Conservation (phyloP, 345 rosid genomes). For the Gossypium mustelinum region DNA sequence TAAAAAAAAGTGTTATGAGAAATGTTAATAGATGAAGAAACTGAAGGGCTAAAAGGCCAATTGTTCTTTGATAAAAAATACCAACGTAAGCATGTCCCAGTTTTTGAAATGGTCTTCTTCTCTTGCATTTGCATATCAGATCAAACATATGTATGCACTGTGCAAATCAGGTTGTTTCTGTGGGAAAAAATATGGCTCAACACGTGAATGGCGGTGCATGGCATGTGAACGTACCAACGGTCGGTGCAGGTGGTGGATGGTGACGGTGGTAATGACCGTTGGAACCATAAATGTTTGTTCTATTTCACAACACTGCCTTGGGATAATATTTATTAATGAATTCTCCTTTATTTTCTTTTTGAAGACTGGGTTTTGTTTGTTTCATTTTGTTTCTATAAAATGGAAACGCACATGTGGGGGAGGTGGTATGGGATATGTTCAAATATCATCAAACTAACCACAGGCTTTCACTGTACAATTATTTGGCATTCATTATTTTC, state of each 20-base stretch:
- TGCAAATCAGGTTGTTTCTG: slow-evolving; percentile 1
- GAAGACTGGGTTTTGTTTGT: not conserved
- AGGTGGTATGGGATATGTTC: not conserved
- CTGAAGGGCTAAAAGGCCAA: slow-evolving; percentile 18
- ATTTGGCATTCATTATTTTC: not conserved
- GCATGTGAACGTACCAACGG: slow-evolving; percentile 25
- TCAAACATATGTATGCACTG: not conserved
- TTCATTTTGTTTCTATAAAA: not conserved
- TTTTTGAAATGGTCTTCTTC: not conserved
- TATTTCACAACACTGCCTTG: not conserved
- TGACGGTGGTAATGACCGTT: slow-evolving; percentile 32
- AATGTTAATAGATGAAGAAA: slow-evolving; percentile 11
- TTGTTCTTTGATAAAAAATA: slow-evolving; percentile 6
- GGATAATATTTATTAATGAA: not conserved
- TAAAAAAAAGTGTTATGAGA: too few species aligned
- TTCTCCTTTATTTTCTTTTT: not conserved
- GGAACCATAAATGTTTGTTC: slow-evolving; percentile 26
- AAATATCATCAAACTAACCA: too few species aligned
- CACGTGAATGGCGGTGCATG: slow-evolving; percentile 30
- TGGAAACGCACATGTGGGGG: not conserved
- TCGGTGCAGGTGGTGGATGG: slow-evolving; percentile 27
- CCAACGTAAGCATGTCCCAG: not conserved
- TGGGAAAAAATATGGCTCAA: not conserved
- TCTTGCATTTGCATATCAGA: not conserved
- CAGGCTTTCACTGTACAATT: not conserved